Conservation (phyloP, 2,329 filamentous ascomycete genomes). For the Fusarium sp. region DNA sequence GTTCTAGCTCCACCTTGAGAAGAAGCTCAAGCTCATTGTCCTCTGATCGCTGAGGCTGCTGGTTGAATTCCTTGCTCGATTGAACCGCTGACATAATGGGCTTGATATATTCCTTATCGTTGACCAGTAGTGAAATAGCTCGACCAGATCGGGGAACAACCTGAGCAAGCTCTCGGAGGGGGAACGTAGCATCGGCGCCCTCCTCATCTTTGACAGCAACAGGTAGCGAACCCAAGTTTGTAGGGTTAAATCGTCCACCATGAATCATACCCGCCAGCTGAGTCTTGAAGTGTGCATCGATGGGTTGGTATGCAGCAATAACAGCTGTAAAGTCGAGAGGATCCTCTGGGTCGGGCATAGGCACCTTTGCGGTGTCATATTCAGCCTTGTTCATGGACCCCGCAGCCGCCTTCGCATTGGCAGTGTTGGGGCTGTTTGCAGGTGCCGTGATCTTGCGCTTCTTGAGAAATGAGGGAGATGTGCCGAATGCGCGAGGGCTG, state of each 20-base stretch:
- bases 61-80: constrained; percentile 65
- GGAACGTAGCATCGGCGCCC: constrained; percentile 52
- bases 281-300: constrained; percentile 57
- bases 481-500: constrained; percentile 46
- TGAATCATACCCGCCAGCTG: constrained; percentile 55
- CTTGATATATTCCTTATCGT: constrained; percentile 60
- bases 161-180: constrained; percentile 66
- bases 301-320: constrained; percentile 54
- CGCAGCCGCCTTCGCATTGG: constrained; percentile 30
- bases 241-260: constrained; percentile 65
- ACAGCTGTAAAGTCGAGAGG: constrained; percentile 63
- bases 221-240: constrained; percentile 58
- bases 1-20: constrained; percentile 64
- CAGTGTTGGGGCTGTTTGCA: constrained; percentile 45
- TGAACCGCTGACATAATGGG: constrained; percentile 67
- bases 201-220: constrained; percentile 52
- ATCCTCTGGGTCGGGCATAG: constrained; percentile 53
- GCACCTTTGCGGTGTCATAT: constrained; percentile 35
- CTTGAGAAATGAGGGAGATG: constrained; percentile 48
- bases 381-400: constrained; percentile 33
- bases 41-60: constrained; percentile 67
- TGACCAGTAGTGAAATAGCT: constrained; percentile 55
- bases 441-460: constrained; percentile 53
- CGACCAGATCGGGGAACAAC: constrained; percentile 60
- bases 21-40: constrained; percentile 70